Base-by-base conservation (phyloP, 805 yeast genomes). In the Torulaspora indica region DNA sequence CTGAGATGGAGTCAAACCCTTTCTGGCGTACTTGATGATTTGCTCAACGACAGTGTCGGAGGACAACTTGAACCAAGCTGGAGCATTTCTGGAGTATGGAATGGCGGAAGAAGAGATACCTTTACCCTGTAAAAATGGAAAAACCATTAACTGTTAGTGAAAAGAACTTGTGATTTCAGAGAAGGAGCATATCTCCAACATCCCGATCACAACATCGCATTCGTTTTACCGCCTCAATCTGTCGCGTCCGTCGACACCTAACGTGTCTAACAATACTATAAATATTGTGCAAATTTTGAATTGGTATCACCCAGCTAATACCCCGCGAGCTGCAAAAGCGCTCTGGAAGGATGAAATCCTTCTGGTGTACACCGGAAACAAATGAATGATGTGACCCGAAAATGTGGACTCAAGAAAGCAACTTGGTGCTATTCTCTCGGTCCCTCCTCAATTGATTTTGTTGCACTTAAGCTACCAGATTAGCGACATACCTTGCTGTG, bases 1-100 rank as follows among this genome's bases (percentile, higher is more conserved):
- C 77, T 89, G 96, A 67, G 99, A 93, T 68, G 99, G 99, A 63
- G 98, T 87, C 72, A 90, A 79, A 90, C 99, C 99, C 83, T 93
- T 93, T 81, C 97, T 90, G 72, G 99, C 98, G 80, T 90, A 88
- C 85, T 93, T 93, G 90, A 84, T 75, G 79, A 91, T 82, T 79
- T 89, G 96, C 79, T 93, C 98, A 76, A 90, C 88, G 69, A 93
- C 95, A 61, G 88, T 84, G 61, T 90, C 97, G 62, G 95, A 74
- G 54, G 96, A 79, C 67, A 87, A 84, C 82, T 93, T 91, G 95
- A 90, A 91, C 99, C 99, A 93, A 74, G 96, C 78, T 74, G 98
- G 98, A 74, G 95, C 81, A 76, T 83, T 83, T 80, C 99, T 91
- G 67, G 98, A 90, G 83, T 93, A 93, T 75, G 99, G 98, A 75